These are phyloP conservation scores for Colletotrichum liriopes DNA, from an alignment of 2,329 filamentous ascomycete genomes.

Conservation along the genomic window DNA sequence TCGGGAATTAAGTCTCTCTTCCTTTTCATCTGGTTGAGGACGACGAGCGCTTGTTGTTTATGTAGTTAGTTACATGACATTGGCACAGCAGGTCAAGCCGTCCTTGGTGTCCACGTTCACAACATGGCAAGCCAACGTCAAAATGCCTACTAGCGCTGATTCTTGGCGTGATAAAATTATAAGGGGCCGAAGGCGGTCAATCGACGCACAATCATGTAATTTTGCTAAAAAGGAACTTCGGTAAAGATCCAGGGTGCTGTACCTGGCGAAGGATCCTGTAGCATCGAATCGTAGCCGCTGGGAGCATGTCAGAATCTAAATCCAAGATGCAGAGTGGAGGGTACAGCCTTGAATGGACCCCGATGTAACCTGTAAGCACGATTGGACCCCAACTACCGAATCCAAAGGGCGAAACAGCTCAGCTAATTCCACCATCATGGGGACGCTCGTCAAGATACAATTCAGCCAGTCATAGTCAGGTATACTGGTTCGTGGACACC, in stretches of 20 bases:
- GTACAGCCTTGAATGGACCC: background rate
- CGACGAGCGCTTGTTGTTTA: too few relatives aligned
- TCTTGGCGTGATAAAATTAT: background rate
- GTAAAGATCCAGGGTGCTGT: background rate
- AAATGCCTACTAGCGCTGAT: background rate
- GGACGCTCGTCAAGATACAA: background rate
- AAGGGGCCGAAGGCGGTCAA: background rate
- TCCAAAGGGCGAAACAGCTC: background rate
- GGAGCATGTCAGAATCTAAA: background rate
- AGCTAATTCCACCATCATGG: background rate
- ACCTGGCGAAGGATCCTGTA: conserved; percentile 4
- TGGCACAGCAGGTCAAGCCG: too few relatives aligned
- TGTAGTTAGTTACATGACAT: too few relatives aligned
- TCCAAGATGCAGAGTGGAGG: background rate
- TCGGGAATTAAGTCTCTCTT: too few relatives aligned
- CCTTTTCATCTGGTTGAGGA: too few relatives aligned
- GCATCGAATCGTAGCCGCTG: conserved; percentile 9
- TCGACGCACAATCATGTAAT: background rate
- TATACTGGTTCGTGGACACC: background rate
- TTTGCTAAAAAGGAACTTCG: conserved; percentile 5
- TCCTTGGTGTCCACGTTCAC: too few relatives aligned
- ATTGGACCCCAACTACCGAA: background rate
- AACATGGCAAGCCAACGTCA: background rate
- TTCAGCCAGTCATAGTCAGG: background rate
- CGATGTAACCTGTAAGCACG: conserved; percentile 1